Conservation (phyloP, 2,329 filamentous ascomycete species). For the Penicillium crustosum region DNA sequence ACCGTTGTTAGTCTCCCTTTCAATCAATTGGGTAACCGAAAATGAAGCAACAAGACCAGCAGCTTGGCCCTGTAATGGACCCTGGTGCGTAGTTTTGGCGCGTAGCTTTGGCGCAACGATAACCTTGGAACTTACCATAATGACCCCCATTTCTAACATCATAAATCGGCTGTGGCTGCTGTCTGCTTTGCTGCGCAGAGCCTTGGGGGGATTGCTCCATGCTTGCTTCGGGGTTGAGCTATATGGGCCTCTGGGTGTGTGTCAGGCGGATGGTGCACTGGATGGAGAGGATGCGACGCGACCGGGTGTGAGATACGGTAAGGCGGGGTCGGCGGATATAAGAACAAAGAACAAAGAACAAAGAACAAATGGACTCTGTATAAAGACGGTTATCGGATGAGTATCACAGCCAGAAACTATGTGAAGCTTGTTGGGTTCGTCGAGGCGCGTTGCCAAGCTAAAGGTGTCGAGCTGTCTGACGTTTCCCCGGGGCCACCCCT, state of each 20-base stretch:
- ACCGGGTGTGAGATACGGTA: background rate
- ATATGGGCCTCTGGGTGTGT: background rate
- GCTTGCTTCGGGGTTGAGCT: constrained; percentile 9
- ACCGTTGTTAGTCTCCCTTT: constrained; percentile 10
- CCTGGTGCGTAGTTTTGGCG: background rate
- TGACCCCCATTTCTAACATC: constrained; percentile 73
- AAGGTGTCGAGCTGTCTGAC: constrained; percentile 24
- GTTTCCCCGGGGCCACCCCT: constrained; percentile 20
- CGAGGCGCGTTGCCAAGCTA: constrained; percentile 19
- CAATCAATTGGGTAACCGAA: background rate
- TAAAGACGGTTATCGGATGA: background rate
- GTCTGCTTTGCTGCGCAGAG: constrained; percentile 59
- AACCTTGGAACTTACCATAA: constrained; percentile 60
- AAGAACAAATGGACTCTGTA: background rate
- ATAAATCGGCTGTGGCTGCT: constrained; percentile 66
- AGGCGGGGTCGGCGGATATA: background rate
- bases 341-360: background rate
- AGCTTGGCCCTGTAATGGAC: background rate
- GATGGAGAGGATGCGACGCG: constrained; percentile 5
- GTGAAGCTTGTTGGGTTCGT: background rate
- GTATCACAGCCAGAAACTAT: background rate
- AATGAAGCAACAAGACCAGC: background rate
- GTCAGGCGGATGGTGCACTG: background rate
- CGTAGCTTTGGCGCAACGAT: constrained; percentile 1
- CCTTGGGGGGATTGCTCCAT: constrained; percentile 60